phyloP scores from a whole-genome alignment of 495 filamentous ascomycete species.

The Talaromyces proteolyticus region DNA sequence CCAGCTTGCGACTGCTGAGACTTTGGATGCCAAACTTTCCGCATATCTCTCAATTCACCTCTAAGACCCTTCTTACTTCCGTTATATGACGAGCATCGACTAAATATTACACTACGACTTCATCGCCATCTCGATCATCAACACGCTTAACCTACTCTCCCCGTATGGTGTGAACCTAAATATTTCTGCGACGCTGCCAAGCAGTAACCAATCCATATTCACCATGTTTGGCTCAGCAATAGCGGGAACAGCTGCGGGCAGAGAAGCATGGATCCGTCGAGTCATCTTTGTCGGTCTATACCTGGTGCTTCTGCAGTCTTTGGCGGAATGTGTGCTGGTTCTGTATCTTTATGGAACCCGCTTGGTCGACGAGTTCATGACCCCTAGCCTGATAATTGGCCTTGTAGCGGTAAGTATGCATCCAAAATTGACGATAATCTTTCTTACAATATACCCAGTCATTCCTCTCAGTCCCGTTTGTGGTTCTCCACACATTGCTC shows the following conservation, averaged over 20 bases:
- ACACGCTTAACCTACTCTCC: too few species aligned
- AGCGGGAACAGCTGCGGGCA: neutral
- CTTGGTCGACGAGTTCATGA: constrained; percentile 36
- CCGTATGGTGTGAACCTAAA: too few species aligned
- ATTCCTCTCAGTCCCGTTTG: constrained; percentile 31
- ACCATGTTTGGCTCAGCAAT: constrained; percentile 3
- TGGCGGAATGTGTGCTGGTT: constrained; percentile 30
- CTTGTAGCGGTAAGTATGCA: constrained; percentile 27
- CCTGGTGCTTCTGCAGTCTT: constrained; percentile 30
- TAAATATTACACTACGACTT: neutral
- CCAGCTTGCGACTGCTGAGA: neutral
- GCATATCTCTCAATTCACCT: too few species aligned
- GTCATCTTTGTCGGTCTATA: constrained; percentile 38
- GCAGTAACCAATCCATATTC: neutral
- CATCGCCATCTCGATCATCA: too few species aligned
- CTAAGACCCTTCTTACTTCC: too few species aligned
- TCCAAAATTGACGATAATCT: neutral
- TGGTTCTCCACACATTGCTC: constrained; percentile 36
- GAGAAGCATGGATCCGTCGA: constrained; percentile 26
- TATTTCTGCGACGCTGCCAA: too few species aligned
- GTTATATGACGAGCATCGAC: neutral
- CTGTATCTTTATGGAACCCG: constrained; percentile 33
- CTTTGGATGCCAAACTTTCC: too few species aligned
- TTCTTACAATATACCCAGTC: constrained; percentile 19
- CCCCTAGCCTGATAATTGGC: constrained; percentile 31